These are phyloP conservation scores for Rhodofomes roseus DNA, from an alignment of 1,284 basidiomycete genomes.

Conservation along the genomic window DNA sequence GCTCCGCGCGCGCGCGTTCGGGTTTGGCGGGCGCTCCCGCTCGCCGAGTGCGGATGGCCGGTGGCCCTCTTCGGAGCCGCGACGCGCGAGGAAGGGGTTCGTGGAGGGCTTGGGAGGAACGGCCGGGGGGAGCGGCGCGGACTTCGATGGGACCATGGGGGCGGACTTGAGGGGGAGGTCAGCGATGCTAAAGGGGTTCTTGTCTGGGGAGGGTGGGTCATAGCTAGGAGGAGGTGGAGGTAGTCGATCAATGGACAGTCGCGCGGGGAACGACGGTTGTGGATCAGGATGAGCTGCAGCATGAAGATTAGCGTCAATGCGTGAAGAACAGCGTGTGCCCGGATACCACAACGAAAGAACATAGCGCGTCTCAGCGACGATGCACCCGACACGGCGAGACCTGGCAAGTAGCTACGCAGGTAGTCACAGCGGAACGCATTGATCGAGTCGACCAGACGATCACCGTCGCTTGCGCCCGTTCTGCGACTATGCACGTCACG, in stretches of 20 bases:
- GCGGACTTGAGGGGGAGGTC: background rate
- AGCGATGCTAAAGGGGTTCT: constrained; percentile 16
- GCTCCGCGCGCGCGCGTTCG: constrained; percentile 6
- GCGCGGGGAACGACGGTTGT: constrained; percentile 10
- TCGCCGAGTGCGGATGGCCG: constrained; percentile 13
- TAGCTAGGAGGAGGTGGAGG: background rate
- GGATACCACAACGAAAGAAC: too few relatives aligned
- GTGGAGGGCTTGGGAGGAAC: constrained; percentile 27
- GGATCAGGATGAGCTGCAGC: constrained; percentile 19
- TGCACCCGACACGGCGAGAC: too few relatives aligned
- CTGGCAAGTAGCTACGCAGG: too few relatives aligned
- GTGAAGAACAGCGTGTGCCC: background rate
- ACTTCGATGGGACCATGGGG: background rate
- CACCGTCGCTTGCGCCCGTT: too few relatives aligned
- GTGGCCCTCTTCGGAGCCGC: constrained; percentile 17
- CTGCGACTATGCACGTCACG: too few relatives aligned
- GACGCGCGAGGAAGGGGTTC: constrained; percentile 34
- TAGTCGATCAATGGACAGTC: background rate
- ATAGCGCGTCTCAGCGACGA: too few relatives aligned
- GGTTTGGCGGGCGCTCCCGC: constrained; percentile 3
- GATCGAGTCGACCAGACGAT: too few relatives aligned
- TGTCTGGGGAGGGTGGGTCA: constrained; percentile 15
- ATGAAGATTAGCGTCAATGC: background rate
- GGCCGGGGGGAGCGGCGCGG: constrained; percentile 14
- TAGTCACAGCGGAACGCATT: too few relatives aligned